Evolutionary conservation across 78 protist species (phyloP), one percentile per base, ranked within the genome.

Genomic region (Speleostelium caveatum): DNA sequence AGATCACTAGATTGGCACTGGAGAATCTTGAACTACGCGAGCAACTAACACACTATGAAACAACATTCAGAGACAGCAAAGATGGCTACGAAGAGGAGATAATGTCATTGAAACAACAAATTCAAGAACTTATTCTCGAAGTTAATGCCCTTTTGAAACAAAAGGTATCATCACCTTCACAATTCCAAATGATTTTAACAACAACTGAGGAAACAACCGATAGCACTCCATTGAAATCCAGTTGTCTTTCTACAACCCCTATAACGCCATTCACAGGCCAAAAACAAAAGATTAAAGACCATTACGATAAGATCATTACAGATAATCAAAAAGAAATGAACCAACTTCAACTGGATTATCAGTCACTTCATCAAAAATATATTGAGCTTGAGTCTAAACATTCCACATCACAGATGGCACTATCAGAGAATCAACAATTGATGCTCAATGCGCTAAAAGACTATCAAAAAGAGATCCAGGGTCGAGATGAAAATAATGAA

Each of bases 21-120:
- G 79, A 73, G 39, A 73, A 73, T n/a, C 49, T 73, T 1, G 63
- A 73, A 28, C 39, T 73, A 17, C 3, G 42, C 1, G 79, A 73
- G 2, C 42, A 55, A 5, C 1, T 73, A 5, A 24, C 16, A 12
- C 19, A 24, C 39, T 55, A 56, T 6, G 79, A 73, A 49, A 69
- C 28, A 32, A 24, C 59, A n/a, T 69, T 69, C 28, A 42, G 75
- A 45, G 75, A 69, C 12, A 59, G 75, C 5, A 69, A 69, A 51
- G 75, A 69, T 28, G 33, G 36, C 19, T 56, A 51, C 3, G 79
- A 73, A 55, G 79, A 73, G 21, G 66, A 73, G 19, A 32, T 73
- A 4, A 38, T 45, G 1, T 8, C 7, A 17, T 36, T 73, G 6
- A 73, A 55, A 55, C 79, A 73, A 55, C 79, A 73, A 49, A 73